Evolutionary conservation across 2,329 filamentous ascomycete species (phyloP).

Genomic region (Dactylellina leptospora): DNA sequence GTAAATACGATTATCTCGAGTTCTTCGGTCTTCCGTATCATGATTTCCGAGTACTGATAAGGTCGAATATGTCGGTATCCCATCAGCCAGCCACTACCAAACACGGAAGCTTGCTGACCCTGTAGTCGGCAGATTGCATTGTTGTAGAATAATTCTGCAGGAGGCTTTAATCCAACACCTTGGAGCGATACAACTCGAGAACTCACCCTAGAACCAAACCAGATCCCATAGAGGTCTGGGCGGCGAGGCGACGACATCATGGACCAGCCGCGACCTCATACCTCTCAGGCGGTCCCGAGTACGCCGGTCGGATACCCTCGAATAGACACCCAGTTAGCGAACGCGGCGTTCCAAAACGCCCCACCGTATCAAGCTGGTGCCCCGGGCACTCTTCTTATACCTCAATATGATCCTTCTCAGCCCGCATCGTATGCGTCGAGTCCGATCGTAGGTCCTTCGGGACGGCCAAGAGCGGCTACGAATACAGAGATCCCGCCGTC

Average conservation of each 20-base stretch:
- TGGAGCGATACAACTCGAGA: no score
- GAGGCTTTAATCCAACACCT: no score
- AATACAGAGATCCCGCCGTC: slow-evolving; percentile 50
- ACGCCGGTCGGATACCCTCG: slow-evolving; percentile 48
- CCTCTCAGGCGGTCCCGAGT: slow-evolving; percentile 44
- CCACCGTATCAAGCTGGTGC: slow-evolving; percentile 39
- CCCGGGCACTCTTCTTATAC: slow-evolving; percentile 37
- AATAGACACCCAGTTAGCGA: slow-evolving; percentile 48
- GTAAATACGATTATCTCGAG: not conserved
- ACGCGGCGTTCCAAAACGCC: slow-evolving; percentile 41
- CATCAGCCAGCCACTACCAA: slow-evolving; percentile 6
- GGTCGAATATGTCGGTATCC: slow-evolving; percentile 30
- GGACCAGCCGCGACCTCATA: slow-evolving; percentile 51
- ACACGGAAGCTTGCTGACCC: slow-evolving; percentile 43
- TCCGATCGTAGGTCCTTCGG: slow-evolving; percentile 41
- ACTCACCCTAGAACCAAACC: no score
- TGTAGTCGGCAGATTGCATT: slow-evolving; percentile 40
- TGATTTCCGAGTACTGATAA: slow-evolving; percentile 8
- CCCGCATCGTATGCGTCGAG: slow-evolving; percentile 52
- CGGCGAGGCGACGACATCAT: no score
- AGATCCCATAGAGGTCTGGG: no score
- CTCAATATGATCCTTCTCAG: slow-evolving; percentile 51
- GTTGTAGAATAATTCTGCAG: slow-evolving; percentile 11
- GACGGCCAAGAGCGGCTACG: slow-evolving; percentile 47
- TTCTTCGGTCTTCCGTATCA: not conserved